Evolutionary conservation across 176 grass and related monocot genomes (phyloP), one percentile per base, ranked within the genome.

Genomic region (Leersia perrieri): DNA sequence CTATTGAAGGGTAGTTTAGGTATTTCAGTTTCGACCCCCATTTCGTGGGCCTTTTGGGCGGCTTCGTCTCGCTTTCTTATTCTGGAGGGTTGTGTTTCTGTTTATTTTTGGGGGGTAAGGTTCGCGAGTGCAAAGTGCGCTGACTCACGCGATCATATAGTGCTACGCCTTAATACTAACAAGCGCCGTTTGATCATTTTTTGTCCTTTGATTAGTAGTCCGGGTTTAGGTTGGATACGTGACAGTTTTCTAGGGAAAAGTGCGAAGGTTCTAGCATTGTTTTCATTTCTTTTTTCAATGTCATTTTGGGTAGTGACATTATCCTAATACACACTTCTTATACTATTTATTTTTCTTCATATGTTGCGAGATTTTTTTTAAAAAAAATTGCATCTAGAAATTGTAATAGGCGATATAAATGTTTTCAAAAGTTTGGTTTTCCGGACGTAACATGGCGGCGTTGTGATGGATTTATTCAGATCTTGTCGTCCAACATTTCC

Each of bases 51-150:
- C 34, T 65, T 75, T 84, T 23, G 33, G 8, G 72, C 36, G 29
- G 44, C 78, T 89, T 86, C 78, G 42, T 72, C 73, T 64, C 61
- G 45, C 67, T 86, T 90, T 90, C 79, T 78, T 60, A 11, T 60
- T 67, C 55, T 3, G 8, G 30, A 65, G 22, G 20, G 49, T 4
- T 51, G 47, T 53, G 47, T 53, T 34, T 5, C n/a, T 82, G 28
- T 78, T 88, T 84, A 9, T 84, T 75, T 78, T 60, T 60, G 63
- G 70, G 49, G 33, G 40, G 68, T 5, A 84, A 45, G 75, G 40
- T 32, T 70, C 55, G 70, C 82, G 70, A 72, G 70, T 42, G 14
- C 65, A 30, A 55, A 77, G 72, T 81, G 58, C 13, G 84, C 84
- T 80, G 84, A 80, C 60, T 58, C 76, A 73, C 41, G 5, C 67